Percentiles rank a stretch among this genome's conserved stretches.
Evolutionary conservation across 208 protist genomes (phyloP).

Genomic region (Trypanosoma vivax): DNA sequence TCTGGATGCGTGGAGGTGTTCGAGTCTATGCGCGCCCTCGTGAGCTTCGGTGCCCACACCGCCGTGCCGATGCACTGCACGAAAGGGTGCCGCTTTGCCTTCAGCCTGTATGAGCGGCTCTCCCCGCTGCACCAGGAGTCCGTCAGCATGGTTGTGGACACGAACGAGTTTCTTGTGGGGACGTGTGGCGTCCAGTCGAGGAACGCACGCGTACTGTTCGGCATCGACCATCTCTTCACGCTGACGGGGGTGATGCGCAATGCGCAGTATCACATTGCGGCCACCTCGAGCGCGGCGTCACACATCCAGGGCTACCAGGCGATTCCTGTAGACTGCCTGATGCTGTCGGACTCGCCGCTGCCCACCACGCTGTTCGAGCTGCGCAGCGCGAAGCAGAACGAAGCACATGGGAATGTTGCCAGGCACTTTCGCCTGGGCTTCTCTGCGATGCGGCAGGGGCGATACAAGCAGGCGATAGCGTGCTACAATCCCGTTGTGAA

Average conservation of each 20-base stretch:
- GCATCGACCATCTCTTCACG: slow-evolving; percentile 5
- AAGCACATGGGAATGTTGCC: slow-evolving; percentile 23
- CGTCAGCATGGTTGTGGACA: slow-evolving; percentile 50
- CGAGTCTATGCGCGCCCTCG: slow-evolving; percentile 37
- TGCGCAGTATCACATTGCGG: slow-evolving; percentile 34
- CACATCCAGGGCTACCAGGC: slow-evolving; percentile 33
- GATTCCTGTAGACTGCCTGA: slow-evolving; percentile 49
- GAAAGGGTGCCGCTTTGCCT: slow-evolving; percentile 53
- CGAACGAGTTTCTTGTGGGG: slow-evolving; percentile 60
- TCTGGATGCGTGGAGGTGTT: slow-evolving; percentile 50
- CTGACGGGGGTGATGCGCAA: slow-evolving; percentile 8
- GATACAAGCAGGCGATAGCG: slow-evolving; percentile 35
- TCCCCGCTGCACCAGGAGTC: slow-evolving; percentile 23
- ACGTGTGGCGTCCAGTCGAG: slow-evolving; percentile 28
- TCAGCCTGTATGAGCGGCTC: slow-evolving; percentile 36
- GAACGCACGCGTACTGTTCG: slow-evolving; percentile 21
- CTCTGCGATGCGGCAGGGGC: slow-evolving; percentile 46
- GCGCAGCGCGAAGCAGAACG: slow-evolving; percentile 10
- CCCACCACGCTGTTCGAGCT: slow-evolving; percentile 55
- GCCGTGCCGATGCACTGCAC: slow-evolving; percentile 45
- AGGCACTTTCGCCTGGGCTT: slow-evolving; percentile 46
- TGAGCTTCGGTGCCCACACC: slow-evolving; percentile 65
- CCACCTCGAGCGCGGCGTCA: slow-evolving; percentile 40
- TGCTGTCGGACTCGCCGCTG: slow-evolving; percentile 26
- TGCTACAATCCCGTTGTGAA: slow-evolving; percentile 21